Evolutionary conservation across 257 asterid species (phyloP), one percentile per base, ranked within the genome.

Genomic region (Galeopsis tetrahit): DNA sequence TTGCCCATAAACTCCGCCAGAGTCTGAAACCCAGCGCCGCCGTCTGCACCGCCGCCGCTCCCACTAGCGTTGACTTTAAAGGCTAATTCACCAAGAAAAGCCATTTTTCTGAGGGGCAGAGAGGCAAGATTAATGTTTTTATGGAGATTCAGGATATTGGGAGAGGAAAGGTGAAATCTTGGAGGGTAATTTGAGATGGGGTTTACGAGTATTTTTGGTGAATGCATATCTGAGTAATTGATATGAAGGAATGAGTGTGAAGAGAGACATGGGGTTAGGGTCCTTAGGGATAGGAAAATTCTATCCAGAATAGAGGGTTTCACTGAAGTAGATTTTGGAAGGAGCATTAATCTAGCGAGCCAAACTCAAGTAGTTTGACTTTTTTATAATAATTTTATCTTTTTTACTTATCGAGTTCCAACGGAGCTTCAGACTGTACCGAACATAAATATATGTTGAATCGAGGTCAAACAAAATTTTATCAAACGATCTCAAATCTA

Each of bases 1-100:
- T 82, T 82, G 0, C 92, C 95, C 80, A 89, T 73, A 57, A 68
- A 93, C 76, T 93, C 97, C 79, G 79, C 82, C 82, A 91, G 80
- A 21, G 97, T 93, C 75, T 63, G 84, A 70, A 73, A 72, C 78
- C 84, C 93, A 56, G 8, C 66, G 15, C 67, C 85, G 36, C 67
- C 72, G 40, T 61, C 77, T 42, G 38, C 77, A 49, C 36, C 69
- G 61, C 36, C 69, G 8, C 21, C 32, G 35, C 58, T 34, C 51
- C 76, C 74, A 39, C 74, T 46, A 10, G 87, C 81, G 9, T 78
- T 76, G 80, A 79, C 77, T 79, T 82, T 89, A 75, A 74, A 76
- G 79, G 79, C 76, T 62, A 78, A 67, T 62, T 78, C 80, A 60
- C 82, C 87, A 21, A 73, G 60, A 75, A 51, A 76, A 13, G 87